Conservation (phyloP, 805 yeast genomes). For the Lachancea thermotolerans region DNA sequence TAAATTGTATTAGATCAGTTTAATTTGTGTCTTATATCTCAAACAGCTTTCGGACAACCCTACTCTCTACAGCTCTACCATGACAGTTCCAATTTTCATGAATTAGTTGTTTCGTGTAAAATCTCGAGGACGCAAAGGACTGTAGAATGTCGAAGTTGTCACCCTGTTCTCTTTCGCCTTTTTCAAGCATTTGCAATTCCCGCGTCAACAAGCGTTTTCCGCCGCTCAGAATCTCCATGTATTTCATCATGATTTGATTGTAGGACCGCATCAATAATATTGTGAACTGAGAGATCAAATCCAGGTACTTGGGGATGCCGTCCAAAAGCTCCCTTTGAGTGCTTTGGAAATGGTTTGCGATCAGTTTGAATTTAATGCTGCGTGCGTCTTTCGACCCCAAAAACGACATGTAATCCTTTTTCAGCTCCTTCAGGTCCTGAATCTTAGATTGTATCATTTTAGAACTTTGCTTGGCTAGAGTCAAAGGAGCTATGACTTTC, state of each 20-base stretch:
- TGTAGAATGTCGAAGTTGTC: slow-evolving; percentile 36
- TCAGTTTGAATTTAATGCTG: slow-evolving; percentile 24
- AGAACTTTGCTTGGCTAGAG: slow-evolving; percentile 20
- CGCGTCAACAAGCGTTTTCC: slow-evolving; percentile 21
- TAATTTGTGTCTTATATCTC: slow-evolving; percentile 14
- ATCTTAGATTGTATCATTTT: slow-evolving; percentile 20
- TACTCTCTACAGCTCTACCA: slow-evolving; percentile 19
- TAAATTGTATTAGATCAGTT: no score
- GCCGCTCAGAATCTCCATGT: slow-evolving; percentile 31
- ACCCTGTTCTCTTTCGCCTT: slow-evolving; percentile 18
- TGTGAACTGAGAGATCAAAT: slow-evolving; percentile 9
- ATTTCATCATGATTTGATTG: slow-evolving; percentile 18
- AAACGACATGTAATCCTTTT: slow-evolving; percentile 31
- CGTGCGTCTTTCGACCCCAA: slow-evolving; percentile 20
- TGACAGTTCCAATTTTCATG: slow-evolving; percentile 24
- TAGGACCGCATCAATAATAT: slow-evolving; percentile 20
- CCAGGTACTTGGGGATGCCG: slow-evolving; percentile 29
- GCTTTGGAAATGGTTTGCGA: slow-evolving; percentile 24
- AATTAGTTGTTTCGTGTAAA: slow-evolving; percentile 25
- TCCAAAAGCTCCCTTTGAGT: slow-evolving; percentile 24
- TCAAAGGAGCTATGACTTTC: slow-evolving; percentile 27
- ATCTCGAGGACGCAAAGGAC: slow-evolving; percentile 26
- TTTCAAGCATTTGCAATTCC: slow-evolving; percentile 18
- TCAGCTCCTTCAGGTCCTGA: slow-evolving; percentile 28
- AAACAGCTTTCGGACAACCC: slow-evolving; percentile 23